Base-by-base conservation (phyloP, 345 rosid species). In the Eucalyptus tenuipes region DNA sequence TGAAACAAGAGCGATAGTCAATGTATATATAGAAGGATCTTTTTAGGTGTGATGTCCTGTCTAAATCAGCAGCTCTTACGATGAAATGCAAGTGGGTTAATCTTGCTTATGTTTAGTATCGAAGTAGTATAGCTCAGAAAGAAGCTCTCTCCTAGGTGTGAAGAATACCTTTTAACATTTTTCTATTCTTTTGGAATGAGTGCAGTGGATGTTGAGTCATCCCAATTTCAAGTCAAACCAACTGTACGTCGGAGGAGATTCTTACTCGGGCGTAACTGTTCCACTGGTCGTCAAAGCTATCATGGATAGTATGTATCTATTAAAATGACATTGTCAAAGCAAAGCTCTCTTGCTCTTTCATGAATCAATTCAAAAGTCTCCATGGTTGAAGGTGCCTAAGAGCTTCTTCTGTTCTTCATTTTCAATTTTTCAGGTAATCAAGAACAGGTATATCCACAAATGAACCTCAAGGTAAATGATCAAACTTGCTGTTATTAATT, bases 151-250 rank as follows among this genome's bases (percentile, higher is more conserved):
- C 5, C 20, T 17, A 48, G 55, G 55, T 47, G 55, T 14, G 17
- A 49, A 2, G 55, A 14, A 85, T 49, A 14, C 40, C 55, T 27
- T 25, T 48, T 48, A 45, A 45, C 29, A 85, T 37, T 29, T 47
- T 27, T 29, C 52, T 10, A 13, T 48, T 85, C 42, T 85, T 75
- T 47, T 49, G 53, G n/a, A 45, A 29, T 45, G 40, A 45, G 85
- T 50, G 57, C 90, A 89, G 90, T 89, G 90, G 90, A 64, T 89
- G 85, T 16, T 52, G 59, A 59, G 79, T 20, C 90, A 89, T 61
- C 68, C 88, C 13, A 5, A 17, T 57, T 89, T 64, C 66, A 24
- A 31, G 48, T 61, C 66, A 5, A 89, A 86, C 75, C 88, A 89
- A 13, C 47, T 89, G 85, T 89, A 85, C 15, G 45, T 89, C 2